Base-by-base conservation (phyloP, 208 protist species). In the Trypanosoma platydactyli region DNA sequence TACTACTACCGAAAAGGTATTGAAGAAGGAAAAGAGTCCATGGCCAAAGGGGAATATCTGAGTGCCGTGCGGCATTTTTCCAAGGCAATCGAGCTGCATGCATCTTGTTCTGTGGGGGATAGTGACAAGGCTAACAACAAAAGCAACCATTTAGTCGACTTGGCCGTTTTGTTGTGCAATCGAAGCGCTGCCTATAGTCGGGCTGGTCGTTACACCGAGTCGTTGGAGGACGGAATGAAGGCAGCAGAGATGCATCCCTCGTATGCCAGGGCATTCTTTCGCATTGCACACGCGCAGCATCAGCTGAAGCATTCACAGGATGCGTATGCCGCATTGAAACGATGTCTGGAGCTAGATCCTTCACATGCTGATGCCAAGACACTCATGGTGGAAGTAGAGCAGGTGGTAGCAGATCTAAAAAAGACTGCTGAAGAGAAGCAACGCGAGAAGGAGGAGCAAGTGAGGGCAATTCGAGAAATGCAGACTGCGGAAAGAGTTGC, bases 1-100 rank as follows among this genome's bases (percentile, higher is more conserved):
- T 95, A 84, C 59, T 91, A 95, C 81, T 95, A 92, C 72, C 60
- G 68, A 1, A 89, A 88, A 46, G 87, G 83, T 51, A 68, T 95
- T 5, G 71, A 86, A 57, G 77, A 77, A 22, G 89, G 75, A 3
- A 91, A 78, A 45, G 85, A 75, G 62, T 83, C 89, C 12, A 92
- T 92, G 89, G 60, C 56, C 62, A 73, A 71, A 41, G 76, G 73
- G 5, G 83, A 83, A 55, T 93, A 84, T 59, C 16, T 73, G 1
- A 85, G 89, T 68, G 86, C 89, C 4, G 79, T 89, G 16, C 86
- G 87, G 9, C 81, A 90, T 59, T 95, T 89, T 51, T 68, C 72
- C 33, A 88, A 89, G 66, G 86, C 86, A n/a, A 68, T 95, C 35
- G 82, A 91, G 35, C 70, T 88, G 22, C 61, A 86, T 24, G 68